Evolutionary conservation across 148 eudicot species (phyloP).

Genomic region (Chenopodium berlandieri): DNA sequence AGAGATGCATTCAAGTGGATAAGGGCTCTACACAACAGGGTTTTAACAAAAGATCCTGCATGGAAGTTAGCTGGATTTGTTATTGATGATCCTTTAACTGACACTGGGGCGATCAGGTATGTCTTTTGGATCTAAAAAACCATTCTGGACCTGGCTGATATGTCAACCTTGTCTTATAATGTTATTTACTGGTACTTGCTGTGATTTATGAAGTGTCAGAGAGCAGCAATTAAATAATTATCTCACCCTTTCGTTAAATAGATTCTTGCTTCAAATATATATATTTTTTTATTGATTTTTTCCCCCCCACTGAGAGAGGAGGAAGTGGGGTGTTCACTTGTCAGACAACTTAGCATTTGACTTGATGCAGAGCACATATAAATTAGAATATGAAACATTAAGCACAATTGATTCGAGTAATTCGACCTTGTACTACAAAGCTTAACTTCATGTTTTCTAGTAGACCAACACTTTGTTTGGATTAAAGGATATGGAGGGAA

Average conservation of each 20-base stretch:
- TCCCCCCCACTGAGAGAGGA: background rate
- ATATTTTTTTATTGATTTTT: background rate
- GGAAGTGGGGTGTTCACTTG: background rate
- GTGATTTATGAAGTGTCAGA: background rate
- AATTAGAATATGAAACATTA: background rate
- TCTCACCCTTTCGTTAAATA: background rate
- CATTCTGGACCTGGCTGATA: background rate
- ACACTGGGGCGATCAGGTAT: slow-evolving; percentile 67
- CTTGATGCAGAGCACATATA: background rate
- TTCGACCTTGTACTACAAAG: background rate
- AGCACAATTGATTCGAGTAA: background rate
- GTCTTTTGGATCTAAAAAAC: slow-evolving; percentile 11
- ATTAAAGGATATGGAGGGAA: too few species aligned
- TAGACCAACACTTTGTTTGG: background rate
- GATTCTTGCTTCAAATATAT: background rate
- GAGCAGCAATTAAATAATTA: background rate
- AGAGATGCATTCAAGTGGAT: slow-evolving; percentile 76
- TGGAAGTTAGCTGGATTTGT: slow-evolving; percentile 94
- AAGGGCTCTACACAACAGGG: slow-evolving; percentile 90
- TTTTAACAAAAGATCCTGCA: slow-evolving; percentile 63
- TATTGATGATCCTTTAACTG: slow-evolving; percentile 80
- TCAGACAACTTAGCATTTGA: background rate
- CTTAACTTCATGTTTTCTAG: background rate
- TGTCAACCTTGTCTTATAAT: background rate
- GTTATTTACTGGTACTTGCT: background rate